Evolutionary conservation across 2,329 filamentous ascomycete genomes (phyloP).

Genomic region (Aureobasidium lini): DNA sequence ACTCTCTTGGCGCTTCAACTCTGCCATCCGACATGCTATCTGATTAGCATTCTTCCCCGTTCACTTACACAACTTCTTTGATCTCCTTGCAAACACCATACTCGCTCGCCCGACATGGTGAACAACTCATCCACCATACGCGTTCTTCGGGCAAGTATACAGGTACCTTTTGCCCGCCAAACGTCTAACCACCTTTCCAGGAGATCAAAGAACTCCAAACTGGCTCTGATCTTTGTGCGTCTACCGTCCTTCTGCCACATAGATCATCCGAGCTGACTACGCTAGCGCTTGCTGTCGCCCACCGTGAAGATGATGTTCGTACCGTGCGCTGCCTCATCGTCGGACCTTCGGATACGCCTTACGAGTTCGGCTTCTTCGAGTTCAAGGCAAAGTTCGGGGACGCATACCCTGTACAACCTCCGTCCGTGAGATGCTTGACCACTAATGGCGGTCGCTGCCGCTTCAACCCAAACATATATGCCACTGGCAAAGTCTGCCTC

Average conservation of each 20-base stretch:
- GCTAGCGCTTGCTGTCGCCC: constrained; percentile 76
- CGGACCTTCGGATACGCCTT: constrained; percentile 87
- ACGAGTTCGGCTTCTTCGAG: constrained; percentile 97
- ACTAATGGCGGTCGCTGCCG: constrained; percentile 83
- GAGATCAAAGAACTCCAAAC: constrained; percentile 82
- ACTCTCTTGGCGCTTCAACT: neutral
- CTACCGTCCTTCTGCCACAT: neutral
- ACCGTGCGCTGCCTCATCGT: constrained; percentile 83
- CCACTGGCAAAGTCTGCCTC: constrained; percentile 85
- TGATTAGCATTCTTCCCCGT: neutral
- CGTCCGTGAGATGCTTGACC: constrained; percentile 60
- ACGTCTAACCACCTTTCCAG: constrained; percentile 36
- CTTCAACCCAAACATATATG: constrained; percentile 97
- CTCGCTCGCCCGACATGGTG: constrained; percentile 50
- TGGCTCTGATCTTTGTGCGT: constrained; percentile 72
- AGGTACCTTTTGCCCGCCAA: neutral
- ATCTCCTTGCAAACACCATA: no score
- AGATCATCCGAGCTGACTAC: neutral
- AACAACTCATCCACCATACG: constrained; percentile 82
- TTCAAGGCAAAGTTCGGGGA: constrained; percentile 42
- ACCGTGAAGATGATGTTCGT: constrained; percentile 79
- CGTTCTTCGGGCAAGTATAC: constrained; percentile 64
- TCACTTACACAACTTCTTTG: neutral
- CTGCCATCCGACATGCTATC: constrained; percentile 4
- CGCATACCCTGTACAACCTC: constrained; percentile 74